These are phyloP conservation scores for Botrytis pseudocinerea DNA, from an alignment of 2,329 filamentous ascomycete genomes.

Conservation along the genomic window DNA sequence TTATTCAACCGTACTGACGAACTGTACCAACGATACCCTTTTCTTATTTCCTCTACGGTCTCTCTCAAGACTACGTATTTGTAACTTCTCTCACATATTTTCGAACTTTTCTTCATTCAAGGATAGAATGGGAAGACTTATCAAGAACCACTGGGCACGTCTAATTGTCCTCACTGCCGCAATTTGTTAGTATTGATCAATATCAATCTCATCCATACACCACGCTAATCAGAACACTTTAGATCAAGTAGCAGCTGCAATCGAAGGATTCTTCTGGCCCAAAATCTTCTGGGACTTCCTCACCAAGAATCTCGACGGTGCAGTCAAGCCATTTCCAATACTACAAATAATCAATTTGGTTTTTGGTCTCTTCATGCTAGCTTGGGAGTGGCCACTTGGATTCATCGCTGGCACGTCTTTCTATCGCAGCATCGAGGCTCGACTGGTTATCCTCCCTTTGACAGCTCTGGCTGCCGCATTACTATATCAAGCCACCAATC, in stretches of 20 bases:
- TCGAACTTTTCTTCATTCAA: neutral
- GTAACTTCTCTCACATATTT: neutral
- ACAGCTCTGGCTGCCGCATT: constrained; percentile 72
- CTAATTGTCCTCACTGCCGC: constrained; percentile 88
- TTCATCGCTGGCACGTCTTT: constrained; percentile 74
- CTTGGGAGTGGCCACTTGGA: constrained; percentile 87
- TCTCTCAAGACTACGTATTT: constrained; percentile 28
- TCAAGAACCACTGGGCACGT: constrained; percentile 99
- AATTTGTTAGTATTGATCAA: constrained; percentile 44
- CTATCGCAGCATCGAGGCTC: constrained; percentile 84
- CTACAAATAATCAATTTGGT: constrained; percentile 89
- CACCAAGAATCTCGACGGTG: constrained; percentile 83
- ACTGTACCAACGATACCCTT: constrained; percentile 34
- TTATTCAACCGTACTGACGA: constrained; percentile 25
- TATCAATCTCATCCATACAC: neutral
- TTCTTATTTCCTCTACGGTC: constrained; percentile 26
- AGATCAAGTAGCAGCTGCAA: constrained; percentile 84
- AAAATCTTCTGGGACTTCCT: constrained; percentile 99
- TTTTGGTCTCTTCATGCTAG: constrained; percentile 74
- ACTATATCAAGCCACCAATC: constrained; percentile 89
- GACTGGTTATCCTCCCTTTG: constrained; percentile 80
- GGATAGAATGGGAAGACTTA: constrained; percentile 82
- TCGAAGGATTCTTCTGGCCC: constrained; percentile 95
- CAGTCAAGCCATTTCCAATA: constrained; percentile 83
- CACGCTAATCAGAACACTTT: constrained; percentile 26